Evolutionary conservation across 225 moss, liverwort and hornwort species (phyloP), one percentile per base, ranked within the genome.

Genomic region (Bryum argenteum): DNA sequence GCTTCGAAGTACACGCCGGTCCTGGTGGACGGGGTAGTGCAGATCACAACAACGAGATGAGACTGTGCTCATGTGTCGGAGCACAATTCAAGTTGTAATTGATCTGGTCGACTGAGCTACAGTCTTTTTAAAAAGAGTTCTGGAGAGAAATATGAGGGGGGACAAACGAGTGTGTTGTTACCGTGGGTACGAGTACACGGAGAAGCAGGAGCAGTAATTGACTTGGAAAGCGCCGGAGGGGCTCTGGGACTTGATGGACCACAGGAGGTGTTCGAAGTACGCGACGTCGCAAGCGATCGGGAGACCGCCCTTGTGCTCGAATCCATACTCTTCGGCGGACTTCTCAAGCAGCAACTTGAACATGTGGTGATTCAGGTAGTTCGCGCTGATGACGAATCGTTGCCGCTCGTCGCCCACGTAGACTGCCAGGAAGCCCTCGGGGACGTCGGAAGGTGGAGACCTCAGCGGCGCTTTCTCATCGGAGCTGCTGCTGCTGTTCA

Each of bases 311-410:
- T 84, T 89, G 64, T 93, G 92, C 67, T 88, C 84, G 5, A 88
- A 90, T 12, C 91, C 93, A n/a, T 84, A 91, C 73, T 93, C 91
- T 74, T 96, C 91, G 17, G 91, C 93, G 6, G 95, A 93, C 63
- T 80, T 87, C 79, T 91, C 89, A 33, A 96, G 87, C 73, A 96
- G 61, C 43, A 80, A 54, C 81, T 84, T 93, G 81, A 96, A 90
- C 51, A 87, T 74, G 16, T 81, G 63, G 71, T 93, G 87, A 61
- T 78, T 82, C 38, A 96, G 91, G 84, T 84, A 85, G 21, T 76
- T 71, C 33, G 93, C 87, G 56, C 85, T 90, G 81, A 96, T 93
- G 67, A 93, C 90, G 40, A 91, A 96, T 50, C 96, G 67, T 75
- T 81, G 80, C 75, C 88, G 72, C 87, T 91, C 91, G 28, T 20